phyloP scores from a whole-genome alignment of 164 flowering plant species.

The Magnolia sinica region DNA sequence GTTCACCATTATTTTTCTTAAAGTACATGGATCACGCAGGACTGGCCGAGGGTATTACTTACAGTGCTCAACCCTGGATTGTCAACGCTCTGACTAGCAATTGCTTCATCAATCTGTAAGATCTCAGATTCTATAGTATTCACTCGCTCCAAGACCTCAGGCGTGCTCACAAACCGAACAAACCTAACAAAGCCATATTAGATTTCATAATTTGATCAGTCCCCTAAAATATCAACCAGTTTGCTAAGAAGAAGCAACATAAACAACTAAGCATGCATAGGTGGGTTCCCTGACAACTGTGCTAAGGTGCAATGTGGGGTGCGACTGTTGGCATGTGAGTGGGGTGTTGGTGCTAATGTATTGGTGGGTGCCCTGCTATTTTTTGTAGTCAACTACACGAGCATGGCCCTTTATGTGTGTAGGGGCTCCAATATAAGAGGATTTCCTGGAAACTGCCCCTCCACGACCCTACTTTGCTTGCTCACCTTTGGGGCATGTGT shows the following conservation, averaged over 20 bases:
- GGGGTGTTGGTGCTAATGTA: not conserved
- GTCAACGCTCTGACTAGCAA: conserved; percentile 56
- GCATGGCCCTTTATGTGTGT: no score
- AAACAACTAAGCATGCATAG: not conserved
- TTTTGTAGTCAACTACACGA: no score
- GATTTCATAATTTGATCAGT: not conserved
- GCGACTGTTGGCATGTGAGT: not conserved
- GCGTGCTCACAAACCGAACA: conserved; percentile 97
- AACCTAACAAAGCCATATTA: conserved; percentile 43
- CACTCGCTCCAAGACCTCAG: conserved; percentile 88
- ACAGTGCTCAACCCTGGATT: conserved; percentile 50
- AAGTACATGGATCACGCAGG: not conserved
- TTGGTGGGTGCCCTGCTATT: not conserved
- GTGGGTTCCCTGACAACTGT: not conserved
- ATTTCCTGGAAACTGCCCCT: not conserved
- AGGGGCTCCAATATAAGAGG: not conserved
- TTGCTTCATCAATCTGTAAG: conserved; percentile 49
- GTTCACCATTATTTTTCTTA: not conserved
- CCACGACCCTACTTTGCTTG: not conserved
- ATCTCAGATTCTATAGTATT: conserved; percentile 83
- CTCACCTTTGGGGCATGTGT: not conserved
- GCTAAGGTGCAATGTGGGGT: not conserved
- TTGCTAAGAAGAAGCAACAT: not conserved
- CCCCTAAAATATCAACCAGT: not conserved
- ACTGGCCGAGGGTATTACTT: conserved; percentile 18